Percentiles rank a stretch among this genome's conserved stretches.
phyloP scores from a whole-genome alignment of 495 filamentous ascomycete species.

The Glarea lozoyensis region DNA sequence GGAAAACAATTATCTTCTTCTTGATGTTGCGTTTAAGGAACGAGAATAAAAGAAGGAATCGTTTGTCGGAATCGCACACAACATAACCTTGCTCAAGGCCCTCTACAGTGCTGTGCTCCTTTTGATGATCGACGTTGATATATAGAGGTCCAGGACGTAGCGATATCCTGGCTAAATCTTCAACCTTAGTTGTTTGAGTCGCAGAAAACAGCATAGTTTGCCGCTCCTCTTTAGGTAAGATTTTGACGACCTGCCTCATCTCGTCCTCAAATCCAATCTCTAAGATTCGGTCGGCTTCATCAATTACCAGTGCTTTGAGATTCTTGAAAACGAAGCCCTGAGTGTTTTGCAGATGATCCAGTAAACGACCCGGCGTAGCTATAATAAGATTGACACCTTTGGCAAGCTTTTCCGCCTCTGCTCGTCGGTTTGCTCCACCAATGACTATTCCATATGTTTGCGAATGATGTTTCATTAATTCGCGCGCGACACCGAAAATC shows the following conservation, averaged over 20 bases:
- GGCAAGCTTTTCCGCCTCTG: conserved; percentile 86
- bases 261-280: conserved; percentile 99
- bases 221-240: conserved; percentile 77
- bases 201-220: conserved; percentile 98
- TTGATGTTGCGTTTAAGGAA: conserved; percentile 85
- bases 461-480: conserved; percentile 78
- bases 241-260: conserved; percentile 95
- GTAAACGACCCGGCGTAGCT: conserved; percentile 83
- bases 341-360: conserved; percentile 94
- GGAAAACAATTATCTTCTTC: conserved; percentile 95
- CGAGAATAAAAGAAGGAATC: conserved; percentile 89
- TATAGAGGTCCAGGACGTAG: conserved; percentile 87
- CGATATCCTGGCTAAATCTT: conserved; percentile 91
- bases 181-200: conserved; percentile 97
- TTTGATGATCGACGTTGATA: conserved; percentile 80
- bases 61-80: conserved; percentile 83
- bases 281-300: conserved; percentile 88
- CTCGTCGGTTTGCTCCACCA: conserved; percentile 83
- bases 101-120: conserved; percentile 79
- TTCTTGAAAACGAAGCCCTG: conserved; percentile 92
- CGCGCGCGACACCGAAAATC: conserved; percentile 90
- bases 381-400: conserved; percentile 94
- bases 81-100: conserved; percentile 95
- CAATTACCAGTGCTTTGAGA: conserved; percentile 76
- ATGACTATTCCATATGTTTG: conserved; percentile 96